Conservation (phyloP, 1,284 basidiomycete genomes). For the Termitomyces sp. region DNA sequence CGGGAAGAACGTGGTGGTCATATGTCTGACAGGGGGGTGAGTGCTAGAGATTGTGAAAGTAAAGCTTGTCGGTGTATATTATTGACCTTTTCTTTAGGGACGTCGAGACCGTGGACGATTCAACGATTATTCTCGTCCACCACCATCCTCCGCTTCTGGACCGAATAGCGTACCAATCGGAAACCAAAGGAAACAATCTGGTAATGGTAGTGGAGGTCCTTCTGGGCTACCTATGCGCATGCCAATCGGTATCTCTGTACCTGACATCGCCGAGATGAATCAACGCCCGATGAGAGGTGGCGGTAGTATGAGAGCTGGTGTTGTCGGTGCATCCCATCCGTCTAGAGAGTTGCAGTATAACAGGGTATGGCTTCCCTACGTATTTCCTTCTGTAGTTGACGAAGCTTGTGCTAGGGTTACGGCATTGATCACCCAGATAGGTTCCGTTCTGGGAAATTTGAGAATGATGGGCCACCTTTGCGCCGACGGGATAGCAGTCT, state of each 20-base stretch:
- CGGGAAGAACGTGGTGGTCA: conserved; percentile 8
- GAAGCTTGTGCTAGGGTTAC: conserved; percentile 1
- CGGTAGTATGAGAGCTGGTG: conserved; percentile 15
- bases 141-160: conserved; percentile 23
- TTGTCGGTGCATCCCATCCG: conserved; percentile 3
- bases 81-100: conserved; percentile 7
- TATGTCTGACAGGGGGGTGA: conserved; percentile 10
- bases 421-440: conserved; percentile 8
- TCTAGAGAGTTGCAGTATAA: conserved; percentile 22
- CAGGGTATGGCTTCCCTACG: conserved; percentile 15
- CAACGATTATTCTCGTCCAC: conserved; percentile 12
- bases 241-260: background rate
- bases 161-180: conserved; percentile 35
- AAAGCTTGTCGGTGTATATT: background rate
- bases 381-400: background rate
- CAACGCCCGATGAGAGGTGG: background rate
- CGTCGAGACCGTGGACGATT: conserved; percentile 16
- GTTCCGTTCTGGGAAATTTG: conserved; percentile 13
- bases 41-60: background rate
- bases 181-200: conserved; percentile 9
- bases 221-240: conserved; percentile 9
- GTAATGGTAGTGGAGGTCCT: conserved; percentile 1
- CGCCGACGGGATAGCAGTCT: conserved; percentile 12
- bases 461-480: conserved; percentile 6
- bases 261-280: background rate